Percentiles rank a stretch among this genome's conserved stretches.
These are phyloP conservation scores for Cydonia oblonga DNA, from an alignment of 331 rosid genomes.

Conservation along the genomic window DNA sequence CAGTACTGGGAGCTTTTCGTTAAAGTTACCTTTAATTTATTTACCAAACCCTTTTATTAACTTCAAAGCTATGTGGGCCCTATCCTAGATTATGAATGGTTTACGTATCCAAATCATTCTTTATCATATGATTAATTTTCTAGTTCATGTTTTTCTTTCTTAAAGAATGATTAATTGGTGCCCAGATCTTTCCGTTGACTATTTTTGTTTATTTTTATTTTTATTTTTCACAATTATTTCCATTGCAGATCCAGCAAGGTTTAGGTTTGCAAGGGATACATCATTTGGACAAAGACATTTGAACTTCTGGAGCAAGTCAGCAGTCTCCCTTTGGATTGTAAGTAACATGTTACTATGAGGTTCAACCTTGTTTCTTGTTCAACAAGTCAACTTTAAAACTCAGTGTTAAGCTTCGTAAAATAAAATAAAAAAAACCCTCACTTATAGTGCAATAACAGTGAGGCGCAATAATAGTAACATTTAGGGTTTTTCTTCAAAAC, in stretches of 20 bases:
- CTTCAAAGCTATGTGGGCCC: background rate
- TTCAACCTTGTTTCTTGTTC: too few relatives aligned
- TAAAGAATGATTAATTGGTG: background rate
- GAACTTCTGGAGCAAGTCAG: conserved; percentile 41
- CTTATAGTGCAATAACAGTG: too few relatives aligned
- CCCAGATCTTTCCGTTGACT: background rate
- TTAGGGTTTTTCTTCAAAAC: too few relatives aligned
- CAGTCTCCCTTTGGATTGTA: conserved; percentile 47
- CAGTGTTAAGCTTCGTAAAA: too few relatives aligned
- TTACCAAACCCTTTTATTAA: background rate
- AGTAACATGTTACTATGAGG: background rate
- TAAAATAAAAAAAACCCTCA: too few relatives aligned
- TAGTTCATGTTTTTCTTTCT: background rate
- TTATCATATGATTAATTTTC: background rate
- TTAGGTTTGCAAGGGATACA: conserved; percentile 68
- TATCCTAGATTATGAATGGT: background rate
- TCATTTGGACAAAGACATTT: conserved; percentile 65
- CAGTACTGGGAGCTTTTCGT: too few relatives aligned
- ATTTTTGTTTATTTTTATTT: too few relatives aligned
- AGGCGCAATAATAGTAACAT: too few relatives aligned
- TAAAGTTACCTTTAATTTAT: too few relatives aligned
- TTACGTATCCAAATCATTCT: background rate
- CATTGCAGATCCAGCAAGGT: conserved; percentile 53
- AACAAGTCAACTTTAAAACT: too few relatives aligned
- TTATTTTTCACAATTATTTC: background rate